Evolutionary conservation across 73 alveolate species (phyloP).

Genomic region (Halteria grandinella): DNA sequence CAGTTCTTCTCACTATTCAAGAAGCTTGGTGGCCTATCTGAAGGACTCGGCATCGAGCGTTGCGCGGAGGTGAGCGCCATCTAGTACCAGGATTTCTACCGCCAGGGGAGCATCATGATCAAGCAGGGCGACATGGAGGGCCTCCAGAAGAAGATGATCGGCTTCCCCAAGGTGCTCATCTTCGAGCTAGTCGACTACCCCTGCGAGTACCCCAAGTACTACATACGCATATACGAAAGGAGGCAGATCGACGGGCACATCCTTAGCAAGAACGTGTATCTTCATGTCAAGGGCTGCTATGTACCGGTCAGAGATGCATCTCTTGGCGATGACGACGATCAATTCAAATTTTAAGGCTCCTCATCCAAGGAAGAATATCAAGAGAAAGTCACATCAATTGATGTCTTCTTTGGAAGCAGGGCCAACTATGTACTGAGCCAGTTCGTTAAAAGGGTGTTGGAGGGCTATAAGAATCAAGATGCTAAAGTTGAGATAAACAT

Average conservation of each 20-base stretch:
- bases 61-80: conserved; percentile 39
- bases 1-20: conserved; percentile 42
- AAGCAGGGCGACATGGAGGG: too few relatives aligned
- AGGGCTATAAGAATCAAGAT: conserved; percentile 6
- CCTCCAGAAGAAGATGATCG: background rate
- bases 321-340: too few relatives aligned
- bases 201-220: conserved; percentile 10
- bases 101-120: too few relatives aligned
- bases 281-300: conserved; percentile 18
- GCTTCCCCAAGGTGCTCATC: conserved; percentile 46
- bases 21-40: too few relatives aligned
- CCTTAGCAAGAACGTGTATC: conserved; percentile 1
- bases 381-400: conserved; percentile 8
- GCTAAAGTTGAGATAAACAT: background rate
- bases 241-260: conserved; percentile 36
- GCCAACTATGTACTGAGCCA: conserved; percentile 21
- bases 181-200: conserved; percentile 41
- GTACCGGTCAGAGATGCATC: conserved; percentile 1
- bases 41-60: conserved; percentile 34
- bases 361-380: conserved; percentile 10
- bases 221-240: conserved; percentile 51
- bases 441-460: conserved; percentile 27
- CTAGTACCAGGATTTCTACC: conserved; percentile 42
- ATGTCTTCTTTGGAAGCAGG: conserved; percentile 38
- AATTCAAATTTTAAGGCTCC: background rate